Evolutionary conservation across 2,329 filamentous ascomycete genomes (phyloP).

Genomic region (Diaporthe sp.): DNA sequence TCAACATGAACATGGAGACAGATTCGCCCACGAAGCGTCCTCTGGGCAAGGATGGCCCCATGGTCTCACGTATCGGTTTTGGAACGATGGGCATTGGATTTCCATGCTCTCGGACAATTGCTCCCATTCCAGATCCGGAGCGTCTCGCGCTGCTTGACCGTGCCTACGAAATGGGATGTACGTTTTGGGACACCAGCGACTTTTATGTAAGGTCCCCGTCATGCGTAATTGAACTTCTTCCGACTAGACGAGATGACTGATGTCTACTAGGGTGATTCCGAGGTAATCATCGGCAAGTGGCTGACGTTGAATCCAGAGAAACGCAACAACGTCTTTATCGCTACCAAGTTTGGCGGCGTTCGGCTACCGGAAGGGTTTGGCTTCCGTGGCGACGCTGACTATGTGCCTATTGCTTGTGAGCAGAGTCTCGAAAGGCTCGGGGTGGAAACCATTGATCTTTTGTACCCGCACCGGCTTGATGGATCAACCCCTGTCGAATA

Average conservation of each 20-base stretch:
- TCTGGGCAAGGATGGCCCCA: slow-evolving; percentile 44
- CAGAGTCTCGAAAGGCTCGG: slow-evolving; percentile 58
- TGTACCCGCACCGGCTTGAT: slow-evolving; percentile 63
- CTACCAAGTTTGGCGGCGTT: slow-evolving; percentile 51
- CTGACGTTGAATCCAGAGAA: slow-evolving; percentile 58
- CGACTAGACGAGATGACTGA: fast-evolving
- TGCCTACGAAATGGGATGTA: slow-evolving; percentile 61
- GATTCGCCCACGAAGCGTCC: neutral
- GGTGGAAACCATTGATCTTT: slow-evolving; percentile 65
- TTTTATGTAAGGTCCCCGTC: neutral
- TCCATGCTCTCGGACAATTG: slow-evolving; percentile 11
- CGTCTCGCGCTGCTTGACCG: slow-evolving; percentile 64
- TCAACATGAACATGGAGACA: neutral
- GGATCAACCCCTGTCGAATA: slow-evolving; percentile 59
- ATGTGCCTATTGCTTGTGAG: slow-evolving; percentile 47
- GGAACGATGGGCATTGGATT: slow-evolving; percentile 46
- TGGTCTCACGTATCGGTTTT: slow-evolving; percentile 44
- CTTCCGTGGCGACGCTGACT: slow-evolving; percentile 44
- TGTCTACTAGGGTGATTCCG: slow-evolving; percentile 51
- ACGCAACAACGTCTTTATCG: slow-evolving; percentile 60
- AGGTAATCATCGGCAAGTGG: slow-evolving; percentile 59
- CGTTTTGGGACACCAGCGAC: slow-evolving; percentile 41
- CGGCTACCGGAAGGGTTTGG: slow-evolving; percentile 31
- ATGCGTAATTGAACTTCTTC: fast-evolving
- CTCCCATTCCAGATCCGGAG: slow-evolving; percentile 59